A percentile compares a stretch with the other conserved stretches of the same genome.
phyloP scores from a whole-genome alignment of 768 basidiomycete species.

The Xanthoconium stramineum region DNA sequence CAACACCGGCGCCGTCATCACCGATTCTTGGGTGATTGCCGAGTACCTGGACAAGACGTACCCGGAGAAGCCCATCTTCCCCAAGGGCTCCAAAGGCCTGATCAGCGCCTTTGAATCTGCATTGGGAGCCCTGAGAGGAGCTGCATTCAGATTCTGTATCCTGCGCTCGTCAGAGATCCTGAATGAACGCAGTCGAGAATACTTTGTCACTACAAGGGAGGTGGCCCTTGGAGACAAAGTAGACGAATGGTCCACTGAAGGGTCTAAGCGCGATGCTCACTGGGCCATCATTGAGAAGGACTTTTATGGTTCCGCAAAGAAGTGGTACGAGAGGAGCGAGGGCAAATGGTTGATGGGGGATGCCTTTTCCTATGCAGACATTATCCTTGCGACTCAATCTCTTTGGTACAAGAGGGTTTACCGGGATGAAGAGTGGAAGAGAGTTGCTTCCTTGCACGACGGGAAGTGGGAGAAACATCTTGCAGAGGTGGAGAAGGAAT shows the following conservation, averaged over 20 bases:
- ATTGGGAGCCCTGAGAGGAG: neutral
- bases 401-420: slow-evolving; percentile 20
- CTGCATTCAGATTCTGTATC: slow-evolving; percentile 12
- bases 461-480: slow-evolving; percentile 28
- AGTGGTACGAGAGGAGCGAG: slow-evolving; percentile 20
- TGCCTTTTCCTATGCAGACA: slow-evolving; percentile 31
- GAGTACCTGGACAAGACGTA: slow-evolving; percentile 36
- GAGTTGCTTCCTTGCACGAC: slow-evolving; percentile 22
- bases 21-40: slow-evolving; percentile 32
- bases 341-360: slow-evolving; percentile 32
- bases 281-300: slow-evolving; percentile 23
- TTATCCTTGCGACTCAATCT: slow-evolving; percentile 18
- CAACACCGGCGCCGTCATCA: slow-evolving; percentile 25
- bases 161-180: slow-evolving; percentile 29
- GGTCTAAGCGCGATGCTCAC: slow-evolving; percentile 30
- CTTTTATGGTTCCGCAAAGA: slow-evolving; percentile 5
- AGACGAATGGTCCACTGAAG: slow-evolving; percentile 38
- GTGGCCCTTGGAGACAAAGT: slow-evolving; percentile 32
- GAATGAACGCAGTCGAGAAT: slow-evolving; percentile 33
- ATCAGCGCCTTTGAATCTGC: slow-evolving; percentile 23
- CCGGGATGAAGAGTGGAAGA: slow-evolving; percentile 26
- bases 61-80: slow-evolving; percentile 30
- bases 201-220: slow-evolving; percentile 38
- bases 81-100: slow-evolving; percentile 19
- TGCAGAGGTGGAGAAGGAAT: slow-evolving; percentile 25